Evolutionary conservation across 2,329 filamentous ascomycete genomes (phyloP), one percentile per base, ranked within the genome.

Genomic region (Xenosphaeropsis pyriputrescens): DNA sequence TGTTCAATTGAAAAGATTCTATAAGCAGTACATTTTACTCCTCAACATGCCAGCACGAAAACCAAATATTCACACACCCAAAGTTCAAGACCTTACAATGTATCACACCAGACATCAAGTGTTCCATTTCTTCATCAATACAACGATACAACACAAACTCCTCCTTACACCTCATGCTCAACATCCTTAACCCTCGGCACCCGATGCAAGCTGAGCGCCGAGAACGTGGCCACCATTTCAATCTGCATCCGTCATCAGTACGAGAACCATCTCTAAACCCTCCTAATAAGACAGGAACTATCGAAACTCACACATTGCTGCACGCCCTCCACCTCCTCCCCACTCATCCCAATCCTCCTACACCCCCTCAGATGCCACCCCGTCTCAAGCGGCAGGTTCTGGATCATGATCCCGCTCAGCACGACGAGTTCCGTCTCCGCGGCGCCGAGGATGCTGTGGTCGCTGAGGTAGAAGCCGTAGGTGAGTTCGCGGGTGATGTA

Each of bases 381-480:
- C 2, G 69, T 68, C 49, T 72, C 65, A 1, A 57, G 53, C 0
- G 53, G 54, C 14, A 75, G 48, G 40, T 75, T 74, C 48, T 75
- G 71, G 5, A 67, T 68, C 65, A 74, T 69, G 39, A 76, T 74
- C 1, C 63, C 66, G 3, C 61, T 54, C 3, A 74, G 51, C 1
- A 70, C 67, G 1, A 70, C 62, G 7, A 75, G 52, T 45, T 75
- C 65, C 1, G 71, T 73, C 35, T 72, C 70, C 3, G 70, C 41
- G 8, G 66, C 65, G 14, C 64, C 64, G 3, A 75, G 51, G 8
- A 75, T 65, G 43, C 59, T 63, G 18, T 70, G 64, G 49, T 75
- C 70, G 8, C 64, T 67, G 1, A 76, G 60, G 44, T 68, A 75
- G 9, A 75, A 55, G 0, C 72, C 71, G 41, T 75, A 75, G 0